Conservation (phyloP, 768 basidiomycete genomes). For the Termitomyces sp. region DNA sequence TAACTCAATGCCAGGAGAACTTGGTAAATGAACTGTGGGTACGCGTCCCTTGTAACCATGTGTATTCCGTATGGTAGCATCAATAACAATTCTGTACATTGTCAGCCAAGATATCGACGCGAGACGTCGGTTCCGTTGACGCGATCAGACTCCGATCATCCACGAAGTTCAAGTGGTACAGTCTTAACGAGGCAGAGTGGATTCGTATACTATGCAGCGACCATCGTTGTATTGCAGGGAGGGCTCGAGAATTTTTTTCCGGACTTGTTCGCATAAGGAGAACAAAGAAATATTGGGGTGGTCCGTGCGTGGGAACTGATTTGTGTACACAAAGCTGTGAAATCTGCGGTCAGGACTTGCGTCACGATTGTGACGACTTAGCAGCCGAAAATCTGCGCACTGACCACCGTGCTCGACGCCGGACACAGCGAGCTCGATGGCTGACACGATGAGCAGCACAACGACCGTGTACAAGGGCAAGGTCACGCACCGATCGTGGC, state of each 20-base stretch:
- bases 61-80: background rate
- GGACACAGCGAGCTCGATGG: slow-evolving; percentile 13
- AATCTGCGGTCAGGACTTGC: slow-evolving; percentile 25
- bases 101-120: background rate
- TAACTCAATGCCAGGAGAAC: background rate
- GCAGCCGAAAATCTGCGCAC: slow-evolving; percentile 34
- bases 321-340: slow-evolving; percentile 15
- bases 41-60: background rate
- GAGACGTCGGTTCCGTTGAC: background rate
- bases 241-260: background rate
- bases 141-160: background rate
- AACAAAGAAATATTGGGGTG: slow-evolving; percentile 7
- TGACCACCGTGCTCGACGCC: slow-evolving; percentile 32
- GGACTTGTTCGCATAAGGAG: background rate
- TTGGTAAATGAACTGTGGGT: background rate
- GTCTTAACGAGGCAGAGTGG: background rate
- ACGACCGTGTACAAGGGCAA: slow-evolving; percentile 48
- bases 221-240: background rate
- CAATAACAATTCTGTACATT: background rate
- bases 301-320: slow-evolving; percentile 40
- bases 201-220: background rate
- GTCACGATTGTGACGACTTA: slow-evolving; percentile 19
- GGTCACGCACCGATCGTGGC: slow-evolving; percentile 50
- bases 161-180: background rate
- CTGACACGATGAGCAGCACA: slow-evolving; percentile 22